Evolutionary conservation across 306 rosid species (phyloP), one percentile per base, ranked within the genome.

Genomic region (Vachellia pachyceras): DNA sequence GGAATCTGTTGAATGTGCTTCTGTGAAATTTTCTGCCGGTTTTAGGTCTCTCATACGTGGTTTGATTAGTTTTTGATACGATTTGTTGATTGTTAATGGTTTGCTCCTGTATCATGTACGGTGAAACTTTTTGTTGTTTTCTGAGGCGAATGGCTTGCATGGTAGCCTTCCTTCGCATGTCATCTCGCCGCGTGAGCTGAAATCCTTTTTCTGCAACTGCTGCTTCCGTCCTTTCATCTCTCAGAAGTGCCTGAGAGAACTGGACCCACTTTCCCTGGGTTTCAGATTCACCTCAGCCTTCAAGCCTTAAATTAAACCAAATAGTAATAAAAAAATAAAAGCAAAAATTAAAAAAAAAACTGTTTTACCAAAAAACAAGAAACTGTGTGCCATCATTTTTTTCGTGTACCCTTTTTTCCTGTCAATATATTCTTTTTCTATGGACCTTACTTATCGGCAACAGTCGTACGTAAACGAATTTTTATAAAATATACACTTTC

Each of bases 121-220:
- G 58, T 12, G 7, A 11, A 23, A 13, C 1, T 46, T 22, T 44
- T 69, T 42, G 39, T 20, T 72, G 6, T 46, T 47, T 71, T 29
- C 37, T 47, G 63, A 72, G 76, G 23, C 25, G 40, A 36, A 25
- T 58, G 25, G 55, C 79, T 41, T 18, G 1, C 60, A 18, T 29
- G 2, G 33, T 54, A 10, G 66, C 47, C 35, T 39, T 36, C 65
- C 58, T 46, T 46, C 50, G 39, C 78, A 54, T 73, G 78, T 54
- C 67, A 10, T 54, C 77, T 52, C 77, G 80, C 61, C 46, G 72
- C 79, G 72, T 76, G 73, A 63, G 37, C 33, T 33, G 72, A 46
- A 63, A 18, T 25, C 69, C 35, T 18, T 69, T 69, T 46, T 74
- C 35, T 74, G 78, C 35, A 7, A 6, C 78, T 74, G 55, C 69